These are phyloP conservation scores for Selaginella moellendorffii DNA, from an alignment of 75 land plant species.

Conservation along the genomic window DNA sequence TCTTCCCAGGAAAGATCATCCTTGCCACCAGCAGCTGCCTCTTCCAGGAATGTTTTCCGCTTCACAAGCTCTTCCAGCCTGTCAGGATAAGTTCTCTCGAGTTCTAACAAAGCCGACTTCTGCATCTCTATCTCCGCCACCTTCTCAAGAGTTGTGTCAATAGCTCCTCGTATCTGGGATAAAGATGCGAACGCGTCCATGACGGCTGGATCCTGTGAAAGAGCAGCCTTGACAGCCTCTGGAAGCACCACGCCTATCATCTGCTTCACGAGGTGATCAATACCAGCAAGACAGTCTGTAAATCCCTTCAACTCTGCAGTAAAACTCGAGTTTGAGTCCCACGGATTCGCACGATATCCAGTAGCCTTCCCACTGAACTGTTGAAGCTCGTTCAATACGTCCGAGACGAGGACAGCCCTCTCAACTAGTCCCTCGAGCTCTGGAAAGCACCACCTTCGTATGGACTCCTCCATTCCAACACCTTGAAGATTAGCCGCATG, in stretches of 20 bases:
- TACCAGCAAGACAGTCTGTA: conserved; percentile 30
- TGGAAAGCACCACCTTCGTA: conserved; percentile 23
- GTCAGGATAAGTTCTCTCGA: conserved; percentile 51
- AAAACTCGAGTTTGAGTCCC: conserved; percentile 11
- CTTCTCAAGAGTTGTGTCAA: conserved; percentile 68
- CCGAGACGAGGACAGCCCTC: conserved; percentile 49
- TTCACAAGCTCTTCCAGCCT: conserved; percentile 61
- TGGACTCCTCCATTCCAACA: conserved; percentile 11
- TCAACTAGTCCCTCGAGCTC: conserved; percentile 55
- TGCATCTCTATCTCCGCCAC: conserved; percentile 48
- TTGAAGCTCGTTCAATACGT: conserved; percentile 39
- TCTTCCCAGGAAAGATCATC: conserved; percentile 97
- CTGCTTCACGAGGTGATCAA: conserved; percentile 33
- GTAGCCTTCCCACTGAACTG: conserved; percentile 17
- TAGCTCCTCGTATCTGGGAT: conserved; percentile 62
- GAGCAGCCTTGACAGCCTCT: conserved; percentile 41
- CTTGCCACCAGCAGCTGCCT: conserved; percentile 55
- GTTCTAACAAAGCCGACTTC: conserved; percentile 43
- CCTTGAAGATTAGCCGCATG: conserved; percentile 24
- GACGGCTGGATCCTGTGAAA: conserved; percentile 54
- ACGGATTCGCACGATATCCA: conserved; percentile 16
- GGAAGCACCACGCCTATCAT: conserved; percentile 54
- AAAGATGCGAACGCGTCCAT: conserved; percentile 78
- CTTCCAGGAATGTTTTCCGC: conserved; percentile 55
- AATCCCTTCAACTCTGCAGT: conserved; percentile 42